Conservation (phyloP, 2,329 filamentous ascomycete species). For the Rhynchosporium graminicola region DNA sequence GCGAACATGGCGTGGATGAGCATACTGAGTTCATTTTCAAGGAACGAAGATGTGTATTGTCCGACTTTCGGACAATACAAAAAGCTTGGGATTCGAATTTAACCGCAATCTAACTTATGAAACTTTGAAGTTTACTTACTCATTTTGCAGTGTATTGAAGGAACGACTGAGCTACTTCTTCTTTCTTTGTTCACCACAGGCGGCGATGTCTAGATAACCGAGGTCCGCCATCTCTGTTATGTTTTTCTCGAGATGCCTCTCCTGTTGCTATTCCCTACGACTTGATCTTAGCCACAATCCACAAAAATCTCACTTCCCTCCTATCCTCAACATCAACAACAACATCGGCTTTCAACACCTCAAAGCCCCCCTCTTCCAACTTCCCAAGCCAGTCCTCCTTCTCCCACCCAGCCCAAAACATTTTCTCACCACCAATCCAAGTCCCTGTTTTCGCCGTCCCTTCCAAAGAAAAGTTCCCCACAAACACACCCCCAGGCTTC, state of each 20-base stretch:
- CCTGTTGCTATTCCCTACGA: not conserved
- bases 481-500: constrained; percentile 46
- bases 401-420: constrained; percentile 22
- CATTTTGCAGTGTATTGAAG: no score
- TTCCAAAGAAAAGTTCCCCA: constrained; percentile 43
- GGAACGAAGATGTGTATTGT: not conserved
- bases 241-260: not conserved
- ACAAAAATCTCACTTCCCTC: constrained; percentile 12
- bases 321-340: constrained; percentile 12
- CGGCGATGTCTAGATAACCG: not conserved
- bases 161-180: no score
- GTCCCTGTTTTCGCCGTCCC: constrained; percentile 34
- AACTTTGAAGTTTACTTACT: no score
- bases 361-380: constrained; percentile 7
- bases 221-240: not conserved
- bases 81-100: no score
- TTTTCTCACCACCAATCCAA: constrained; percentile 18
- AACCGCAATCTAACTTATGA: no score
- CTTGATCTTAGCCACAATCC: constrained; percentile 10
- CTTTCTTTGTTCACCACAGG: no score
- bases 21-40: not conserved
- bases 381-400: constrained; percentile 13
- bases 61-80: no score
- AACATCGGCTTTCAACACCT: constrained; percentile 14
- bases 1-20: no score